phyloP scores from a whole-genome alignment of 495 filamentous ascomycete genomes.

The Ascobolus immersus region DNA sequence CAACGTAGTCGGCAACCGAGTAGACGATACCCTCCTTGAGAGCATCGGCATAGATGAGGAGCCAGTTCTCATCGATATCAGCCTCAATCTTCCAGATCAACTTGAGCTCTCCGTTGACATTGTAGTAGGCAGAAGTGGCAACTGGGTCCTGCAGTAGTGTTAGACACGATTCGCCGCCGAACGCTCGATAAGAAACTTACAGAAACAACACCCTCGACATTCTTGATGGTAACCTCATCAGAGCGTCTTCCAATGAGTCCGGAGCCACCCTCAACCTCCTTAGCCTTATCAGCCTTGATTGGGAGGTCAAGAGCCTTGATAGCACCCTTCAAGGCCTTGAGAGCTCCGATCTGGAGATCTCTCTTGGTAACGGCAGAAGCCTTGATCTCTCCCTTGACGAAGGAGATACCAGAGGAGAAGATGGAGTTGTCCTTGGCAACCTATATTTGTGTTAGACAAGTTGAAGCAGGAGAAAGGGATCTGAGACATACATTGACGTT shows the following conservation, averaged over 20 bases:
- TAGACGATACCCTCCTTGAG: conserved; percentile 18
- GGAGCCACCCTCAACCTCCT: conserved; percentile 7
- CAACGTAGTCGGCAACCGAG: conserved; percentile 23
- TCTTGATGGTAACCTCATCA: conserved; percentile 5
- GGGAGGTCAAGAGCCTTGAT: conserved; percentile 5
- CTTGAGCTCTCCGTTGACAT: conserved; percentile 18
- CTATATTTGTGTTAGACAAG: too few species aligned
- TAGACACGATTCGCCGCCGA: too few species aligned
- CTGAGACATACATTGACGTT: conserved; percentile 33
- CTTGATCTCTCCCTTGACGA: conserved; percentile 8
- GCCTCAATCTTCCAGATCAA: conserved; percentile 27
- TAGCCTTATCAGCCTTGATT: conserved; percentile 5
- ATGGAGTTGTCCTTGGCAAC: conserved; percentile 10
- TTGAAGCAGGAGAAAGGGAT: background rate
- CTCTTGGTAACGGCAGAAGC: conserved; percentile 2
- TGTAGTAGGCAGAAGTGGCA: conserved; percentile 22
- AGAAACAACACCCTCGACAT: conserved; percentile 9
- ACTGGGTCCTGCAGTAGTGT: conserved; percentile 20
- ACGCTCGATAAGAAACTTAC: conserved; percentile 6
- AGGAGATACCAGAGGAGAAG: conserved; percentile 9
- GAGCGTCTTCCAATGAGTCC: conserved; percentile 5
- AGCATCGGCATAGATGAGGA: conserved; percentile 26
- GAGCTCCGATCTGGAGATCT: conserved; percentile 4
- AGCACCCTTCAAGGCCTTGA: conserved; percentile 11
- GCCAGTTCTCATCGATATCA: conserved; percentile 25